Evolutionary conservation across 2,329 filamentous ascomycete species (phyloP), one percentile per base, ranked within the genome.

Genomic region (Tolypocladium nubicola): DNA sequence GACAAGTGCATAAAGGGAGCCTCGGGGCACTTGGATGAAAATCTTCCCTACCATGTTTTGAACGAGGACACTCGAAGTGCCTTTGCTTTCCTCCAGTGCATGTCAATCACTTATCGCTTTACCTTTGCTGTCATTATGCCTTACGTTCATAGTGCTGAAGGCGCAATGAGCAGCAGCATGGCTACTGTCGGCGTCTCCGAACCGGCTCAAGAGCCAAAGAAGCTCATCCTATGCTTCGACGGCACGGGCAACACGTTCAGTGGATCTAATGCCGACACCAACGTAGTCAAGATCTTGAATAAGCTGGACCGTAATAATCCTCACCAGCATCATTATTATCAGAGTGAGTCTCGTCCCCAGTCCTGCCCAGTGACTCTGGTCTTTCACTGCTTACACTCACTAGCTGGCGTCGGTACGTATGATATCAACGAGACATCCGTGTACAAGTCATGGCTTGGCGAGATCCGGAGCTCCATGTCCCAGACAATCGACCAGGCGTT

Each of bases 361-460:
- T 19, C 30, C 23, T 33, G 10, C 43, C 45, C 23, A 16, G 3
- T 19, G 45, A 16, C 14, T 11, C 26, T 5, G 4, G 8, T 8
- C 26, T 35, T 10, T 19, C 4, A 13, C 10, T 19, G 47, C 47
- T 35, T 19, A 50, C 26, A 30, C 16, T n/a, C 16, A 6, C 26
- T 45, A 76, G 74, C 76, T n/a, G 77, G 77, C 16, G 78, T 79
- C 53, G 77, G 77, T 8, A 79, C 77, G 1, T 79, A 79, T 39
- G 74, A 76, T 49, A 68, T 75, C 57, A 71, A 75, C 37, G 75
- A 76, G 35, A 69, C 60, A 5, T 72, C 75, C 0, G 69, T 76
- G 0, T 73, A 76, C 59, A 71, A 75, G 60, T 63, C 67, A 1
- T 63, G 62, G 59, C 40, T 74, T 4, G 69, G 69, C 4, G 64